phyloP scores from a whole-genome alignment of 768 basidiomycete genomes.

The Dacryopinax spathularia region DNA sequence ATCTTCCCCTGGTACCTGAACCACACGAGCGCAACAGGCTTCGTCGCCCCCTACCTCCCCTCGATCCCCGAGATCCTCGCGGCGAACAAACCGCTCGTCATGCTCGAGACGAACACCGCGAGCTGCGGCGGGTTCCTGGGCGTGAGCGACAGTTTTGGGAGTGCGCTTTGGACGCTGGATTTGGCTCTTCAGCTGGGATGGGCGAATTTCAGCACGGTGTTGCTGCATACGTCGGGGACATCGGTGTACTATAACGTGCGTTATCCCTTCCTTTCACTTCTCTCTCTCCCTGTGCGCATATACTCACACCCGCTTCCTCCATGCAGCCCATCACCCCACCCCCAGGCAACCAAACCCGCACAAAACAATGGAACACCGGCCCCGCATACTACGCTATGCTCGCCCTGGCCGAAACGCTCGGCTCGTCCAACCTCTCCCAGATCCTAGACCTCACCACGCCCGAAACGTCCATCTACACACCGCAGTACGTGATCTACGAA shows the following conservation, averaged over 20 bases:
- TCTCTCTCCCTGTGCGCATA: background rate
- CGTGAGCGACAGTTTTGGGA: constrained; percentile 45
- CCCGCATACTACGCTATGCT: constrained; percentile 61
- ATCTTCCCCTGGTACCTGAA: constrained; percentile 40
- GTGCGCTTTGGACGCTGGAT: constrained; percentile 50
- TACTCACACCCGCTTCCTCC: too few relatives aligned
- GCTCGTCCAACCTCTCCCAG: constrained; percentile 47
- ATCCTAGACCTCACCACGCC: constrained; percentile 52
- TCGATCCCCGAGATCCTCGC: constrained; percentile 31
- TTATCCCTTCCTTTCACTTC: background rate
- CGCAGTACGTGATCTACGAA: constrained; percentile 59
- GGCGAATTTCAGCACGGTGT: constrained; percentile 37
- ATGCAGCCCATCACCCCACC: constrained; percentile 40
- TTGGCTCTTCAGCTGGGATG: constrained; percentile 46
- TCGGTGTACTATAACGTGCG: constrained; percentile 41
- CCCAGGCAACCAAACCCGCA: constrained; percentile 39
- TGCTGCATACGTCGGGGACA: constrained; percentile 41
- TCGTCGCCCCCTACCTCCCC: constrained; percentile 41
- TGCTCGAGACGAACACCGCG: constrained; percentile 57
- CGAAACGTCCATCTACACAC: constrained; percentile 39
- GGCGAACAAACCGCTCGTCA: constrained; percentile 33
- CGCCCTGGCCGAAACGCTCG: constrained; percentile 54
- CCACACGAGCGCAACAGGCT: constrained; percentile 37
- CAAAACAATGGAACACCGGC: constrained; percentile 59
- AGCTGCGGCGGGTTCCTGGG: constrained; percentile 37